Evolutionary conservation across 2,329 filamentous ascomycete genomes (phyloP).

Genomic region (Decorospora gaudefroyi): DNA sequence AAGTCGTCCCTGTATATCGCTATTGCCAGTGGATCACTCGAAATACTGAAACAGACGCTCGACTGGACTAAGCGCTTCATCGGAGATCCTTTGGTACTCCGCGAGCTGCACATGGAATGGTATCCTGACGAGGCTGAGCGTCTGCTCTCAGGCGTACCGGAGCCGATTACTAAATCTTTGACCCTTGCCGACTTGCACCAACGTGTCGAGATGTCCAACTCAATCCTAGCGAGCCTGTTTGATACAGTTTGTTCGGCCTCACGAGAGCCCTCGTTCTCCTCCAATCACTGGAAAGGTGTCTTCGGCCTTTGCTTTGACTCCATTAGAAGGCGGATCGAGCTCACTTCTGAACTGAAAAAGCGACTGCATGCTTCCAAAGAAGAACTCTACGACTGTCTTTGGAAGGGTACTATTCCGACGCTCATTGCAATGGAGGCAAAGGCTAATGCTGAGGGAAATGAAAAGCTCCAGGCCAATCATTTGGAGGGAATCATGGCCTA

Average conservation of each 20-base stretch:
- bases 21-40: conserved; percentile 41
- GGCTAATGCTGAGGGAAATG: conserved; percentile 20
- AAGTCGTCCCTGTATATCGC: conserved; percentile 36
- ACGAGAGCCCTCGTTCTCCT: conserved; percentile 42
- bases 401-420: conserved; percentile 27
- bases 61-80: conserved; percentile 47
- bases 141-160: conserved; percentile 11
- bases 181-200: conserved; percentile 11
- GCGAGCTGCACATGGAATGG: background rate
- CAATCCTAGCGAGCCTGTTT: conserved; percentile 33
- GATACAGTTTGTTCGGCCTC: conserved; percentile 36
- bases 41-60: conserved; percentile 37
- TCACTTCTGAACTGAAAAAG: conserved; percentile 14
- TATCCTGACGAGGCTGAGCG: conserved; percentile 5
- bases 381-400: conserved; percentile 25
- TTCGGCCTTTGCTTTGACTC: conserved; percentile 25
- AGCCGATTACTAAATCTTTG: background rate
- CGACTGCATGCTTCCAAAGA: conserved; percentile 14
- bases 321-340: conserved; percentile 20
- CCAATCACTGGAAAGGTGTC: conserved; percentile 33
- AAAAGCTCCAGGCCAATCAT: conserved; percentile 14
- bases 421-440: conserved; percentile 31
- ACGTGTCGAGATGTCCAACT: conserved; percentile 35
- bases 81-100: conserved; percentile 37
- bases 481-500: conserved; percentile 18